These are phyloP conservation scores for Plasmodium gallinaceum DNA, from an alignment of 169 alveolate genomes.

Conservation along the genomic window DNA sequence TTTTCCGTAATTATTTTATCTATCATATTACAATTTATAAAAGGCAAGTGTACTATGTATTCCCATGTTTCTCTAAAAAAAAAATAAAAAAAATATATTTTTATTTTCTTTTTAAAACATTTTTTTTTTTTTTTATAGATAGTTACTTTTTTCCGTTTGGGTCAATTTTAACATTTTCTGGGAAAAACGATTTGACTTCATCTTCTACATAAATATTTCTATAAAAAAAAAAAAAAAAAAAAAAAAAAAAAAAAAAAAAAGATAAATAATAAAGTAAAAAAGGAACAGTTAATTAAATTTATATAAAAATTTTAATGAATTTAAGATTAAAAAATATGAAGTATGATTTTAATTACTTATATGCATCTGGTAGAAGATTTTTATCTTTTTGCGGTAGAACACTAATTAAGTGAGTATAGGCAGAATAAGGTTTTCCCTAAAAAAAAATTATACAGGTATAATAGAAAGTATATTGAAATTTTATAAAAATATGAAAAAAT, in stretches of 20 bases:
- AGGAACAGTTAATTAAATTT: too few relatives aligned
- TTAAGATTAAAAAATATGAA: background rate
- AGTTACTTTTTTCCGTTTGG: constrained; percentile 74
- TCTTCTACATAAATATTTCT: constrained; percentile 71
- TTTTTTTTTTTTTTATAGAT: background rate
- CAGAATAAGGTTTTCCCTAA: constrained; percentile 75
- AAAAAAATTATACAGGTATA: background rate
- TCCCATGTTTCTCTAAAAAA: constrained; percentile 71
- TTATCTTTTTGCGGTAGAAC: constrained; percentile 75
- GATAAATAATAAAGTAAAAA: too few relatives aligned
- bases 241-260: too few relatives aligned
- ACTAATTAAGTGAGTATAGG: constrained; percentile 66
- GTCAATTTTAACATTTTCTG: constrained; percentile 68
- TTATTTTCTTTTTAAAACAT: background rate
- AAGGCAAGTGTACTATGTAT: constrained; percentile 74
- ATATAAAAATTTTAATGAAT: background rate
- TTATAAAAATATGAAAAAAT: background rate
- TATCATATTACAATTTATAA: constrained; percentile 72
- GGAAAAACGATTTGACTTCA: constrained; percentile 75
- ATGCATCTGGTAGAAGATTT: constrained; percentile 72
- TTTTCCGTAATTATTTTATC: constrained; percentile 50
- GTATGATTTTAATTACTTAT: constrained; percentile 19
- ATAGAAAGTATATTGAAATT: background rate
- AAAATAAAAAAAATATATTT: background rate
- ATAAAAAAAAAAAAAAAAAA: background rate